These are phyloP conservation scores for Wickerhamomyces mucosus DNA, from an alignment of 805 yeast species.

Conservation along the genomic window DNA sequence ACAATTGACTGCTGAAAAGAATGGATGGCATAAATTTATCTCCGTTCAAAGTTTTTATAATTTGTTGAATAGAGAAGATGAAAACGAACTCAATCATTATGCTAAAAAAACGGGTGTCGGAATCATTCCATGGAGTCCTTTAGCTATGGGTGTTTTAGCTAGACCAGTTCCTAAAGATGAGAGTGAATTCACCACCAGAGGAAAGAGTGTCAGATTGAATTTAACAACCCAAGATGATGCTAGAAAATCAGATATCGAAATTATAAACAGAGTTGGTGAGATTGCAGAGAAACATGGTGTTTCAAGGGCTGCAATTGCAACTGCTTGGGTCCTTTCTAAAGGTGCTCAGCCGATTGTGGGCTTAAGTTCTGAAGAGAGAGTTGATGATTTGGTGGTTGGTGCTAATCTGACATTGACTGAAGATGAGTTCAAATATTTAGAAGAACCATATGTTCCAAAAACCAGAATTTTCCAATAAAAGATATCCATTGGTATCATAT, in stretches of 20 bases:
- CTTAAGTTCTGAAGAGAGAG: conserved; percentile 33
- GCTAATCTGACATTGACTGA: conserved; percentile 26
- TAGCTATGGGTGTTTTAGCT: conserved; percentile 43
- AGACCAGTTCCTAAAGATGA: conserved; percentile 28
- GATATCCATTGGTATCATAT: not conserved
- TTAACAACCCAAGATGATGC: not conserved
- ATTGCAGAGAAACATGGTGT: conserved; percentile 34
- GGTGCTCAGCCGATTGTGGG: conserved; percentile 52
- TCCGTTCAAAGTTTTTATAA: conserved; percentile 51
- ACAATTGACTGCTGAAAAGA: conserved; percentile 45
- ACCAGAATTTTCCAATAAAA: conserved; percentile 6
- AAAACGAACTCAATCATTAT: conserved; percentile 49
- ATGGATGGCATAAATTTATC: conserved; percentile 49
- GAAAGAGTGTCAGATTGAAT: not conserved
- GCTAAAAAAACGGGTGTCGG: conserved; percentile 44
- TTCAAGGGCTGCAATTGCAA: conserved; percentile 42
- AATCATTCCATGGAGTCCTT: conserved; percentile 52
- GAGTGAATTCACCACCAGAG: conserved; percentile 5
- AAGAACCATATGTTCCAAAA: conserved; percentile 15
- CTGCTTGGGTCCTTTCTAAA: conserved; percentile 41
- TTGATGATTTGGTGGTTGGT: conserved; percentile 42
- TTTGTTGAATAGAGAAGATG: conserved; percentile 49
- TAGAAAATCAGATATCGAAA: conserved; percentile 17
- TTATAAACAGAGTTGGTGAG: conserved; percentile 41
- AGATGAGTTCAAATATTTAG: conserved; percentile 13